A percentile compares a stretch with the other conserved stretches of the same genome.
Conservation (phyloP, 257 asterid species). For the Linaria vulgaris region DNA sequence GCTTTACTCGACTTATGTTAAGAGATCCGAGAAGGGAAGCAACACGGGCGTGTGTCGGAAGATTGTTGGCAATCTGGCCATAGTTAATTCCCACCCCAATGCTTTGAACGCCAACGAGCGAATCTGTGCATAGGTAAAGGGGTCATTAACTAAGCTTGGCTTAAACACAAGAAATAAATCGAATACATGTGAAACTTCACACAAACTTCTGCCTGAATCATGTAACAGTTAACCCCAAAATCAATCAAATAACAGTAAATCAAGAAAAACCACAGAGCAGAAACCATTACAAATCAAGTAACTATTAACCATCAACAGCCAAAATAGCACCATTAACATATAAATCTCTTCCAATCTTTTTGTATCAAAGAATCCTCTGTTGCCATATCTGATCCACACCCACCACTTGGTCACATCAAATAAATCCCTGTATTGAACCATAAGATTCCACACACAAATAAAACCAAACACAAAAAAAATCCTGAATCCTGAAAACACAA, state of each 20-base stretch:
- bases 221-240: neutral
- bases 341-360: neutral
- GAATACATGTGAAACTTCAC: neutral
- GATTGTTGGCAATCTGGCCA: slow-evolving; percentile 85
- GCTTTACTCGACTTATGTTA: slow-evolving; percentile 60
- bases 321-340: neutral
- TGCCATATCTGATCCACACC: neutral
- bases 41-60: slow-evolving; percentile 75
- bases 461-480: no score
- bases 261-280: neutral
- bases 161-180: neutral
- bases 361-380: neutral
- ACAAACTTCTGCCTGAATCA: neutral
- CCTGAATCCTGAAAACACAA: no score
- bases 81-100: slow-evolving; percentile 78
- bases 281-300: neutral
- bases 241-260: neutral
- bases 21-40: slow-evolving; percentile 58
- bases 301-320: neutral
- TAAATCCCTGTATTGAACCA: neutral
- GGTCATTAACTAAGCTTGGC: neutral
- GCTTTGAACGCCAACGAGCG: slow-evolving; percentile 26
- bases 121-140: slow-evolving; percentile 32
- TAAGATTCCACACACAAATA: no score
- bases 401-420: neutral